Evolutionary conservation across 257 asterid genomes (phyloP).

Genomic region (Solanum arcanum): DNA sequence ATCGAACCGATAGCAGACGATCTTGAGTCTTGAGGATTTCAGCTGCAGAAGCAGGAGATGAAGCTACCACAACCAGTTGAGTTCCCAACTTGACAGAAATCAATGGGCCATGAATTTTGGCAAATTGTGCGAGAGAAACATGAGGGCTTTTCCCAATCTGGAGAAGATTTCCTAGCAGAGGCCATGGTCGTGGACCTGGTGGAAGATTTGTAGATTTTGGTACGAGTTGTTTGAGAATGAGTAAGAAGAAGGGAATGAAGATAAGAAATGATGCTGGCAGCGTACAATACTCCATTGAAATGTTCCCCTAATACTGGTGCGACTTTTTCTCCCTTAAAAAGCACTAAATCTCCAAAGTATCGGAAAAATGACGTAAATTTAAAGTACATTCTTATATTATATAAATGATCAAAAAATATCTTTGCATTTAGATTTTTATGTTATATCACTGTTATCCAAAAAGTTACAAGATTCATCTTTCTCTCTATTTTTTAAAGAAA

Average conservation of each 20-base stretch:
- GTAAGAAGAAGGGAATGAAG: not conserved
- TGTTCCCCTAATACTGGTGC: too few relatives aligned
- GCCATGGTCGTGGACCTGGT: constrained; percentile 18
- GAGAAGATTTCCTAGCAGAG: constrained; percentile 10
- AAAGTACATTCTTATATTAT: too few relatives aligned
- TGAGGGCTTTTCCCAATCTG: constrained; percentile 7
- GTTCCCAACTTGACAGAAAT: constrained; percentile 21
- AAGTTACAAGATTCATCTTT: too few relatives aligned
- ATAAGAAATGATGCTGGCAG: not conserved
- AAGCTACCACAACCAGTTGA: constrained; percentile 23
- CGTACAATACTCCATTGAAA: not conserved
- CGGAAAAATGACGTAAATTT: too few relatives aligned
- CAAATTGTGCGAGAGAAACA: constrained; percentile 10
- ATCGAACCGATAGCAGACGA: constrained; percentile 12
- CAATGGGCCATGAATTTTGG: constrained; percentile 29
- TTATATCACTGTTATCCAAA: too few relatives aligned
- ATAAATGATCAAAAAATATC: too few relatives aligned
- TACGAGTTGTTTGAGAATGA: not conserved
- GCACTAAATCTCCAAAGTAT: too few relatives aligned
- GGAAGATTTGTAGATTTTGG: not conserved
- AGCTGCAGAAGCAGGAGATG: constrained; percentile 30
- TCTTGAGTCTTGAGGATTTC: constrained; percentile 31
- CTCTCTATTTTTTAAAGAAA: too few relatives aligned
- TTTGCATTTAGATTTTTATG: too few relatives aligned
- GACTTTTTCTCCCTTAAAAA: too few relatives aligned